Percentiles rank a stretch among this genome's conserved stretches.
These are phyloP conservation scores for Paramecium octaurelia DNA, from an alignment of 73 alveolate genomes.

Conservation along the genomic window DNA sequence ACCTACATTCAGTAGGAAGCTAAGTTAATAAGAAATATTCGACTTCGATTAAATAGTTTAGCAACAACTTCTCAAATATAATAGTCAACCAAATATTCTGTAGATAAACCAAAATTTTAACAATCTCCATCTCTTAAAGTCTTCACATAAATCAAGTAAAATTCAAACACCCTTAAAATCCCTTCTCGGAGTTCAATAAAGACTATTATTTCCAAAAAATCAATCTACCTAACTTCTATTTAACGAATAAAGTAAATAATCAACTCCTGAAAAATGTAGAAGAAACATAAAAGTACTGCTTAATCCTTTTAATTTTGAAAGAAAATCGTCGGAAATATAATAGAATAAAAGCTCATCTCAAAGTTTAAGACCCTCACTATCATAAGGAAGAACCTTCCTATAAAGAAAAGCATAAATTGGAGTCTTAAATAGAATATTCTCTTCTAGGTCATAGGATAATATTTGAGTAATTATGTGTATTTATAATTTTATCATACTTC, in stretches of 20 bases:
- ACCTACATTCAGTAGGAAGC: not conserved
- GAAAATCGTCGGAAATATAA: not conserved
- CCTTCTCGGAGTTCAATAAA: not conserved
- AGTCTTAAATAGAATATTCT: not conserved
- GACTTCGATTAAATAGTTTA: not conserved
- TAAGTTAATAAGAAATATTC: not conserved
- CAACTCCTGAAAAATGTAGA: conserved; percentile 1
- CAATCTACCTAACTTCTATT: not conserved
- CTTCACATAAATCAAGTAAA: not conserved
- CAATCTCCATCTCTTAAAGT: not conserved
- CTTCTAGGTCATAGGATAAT: not conserved
- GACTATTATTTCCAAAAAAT: not conserved
- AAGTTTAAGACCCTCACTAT: not conserved
- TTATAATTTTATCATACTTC: not conserved
- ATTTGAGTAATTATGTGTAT: not conserved
- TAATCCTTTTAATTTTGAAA: not conserved
- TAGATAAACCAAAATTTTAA: not conserved
- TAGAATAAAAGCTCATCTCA: not conserved
- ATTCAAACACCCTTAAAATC: not conserved
- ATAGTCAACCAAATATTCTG: not conserved
- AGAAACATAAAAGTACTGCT: not conserved
- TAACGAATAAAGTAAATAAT: not conserved
- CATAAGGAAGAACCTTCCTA: not conserved
- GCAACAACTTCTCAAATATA: not conserved
- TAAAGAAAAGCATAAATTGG: not conserved